Evolutionary conservation across 192 early-diverging fungal species (phyloP).

Genomic region (Umbelopsis sp.): DNA sequence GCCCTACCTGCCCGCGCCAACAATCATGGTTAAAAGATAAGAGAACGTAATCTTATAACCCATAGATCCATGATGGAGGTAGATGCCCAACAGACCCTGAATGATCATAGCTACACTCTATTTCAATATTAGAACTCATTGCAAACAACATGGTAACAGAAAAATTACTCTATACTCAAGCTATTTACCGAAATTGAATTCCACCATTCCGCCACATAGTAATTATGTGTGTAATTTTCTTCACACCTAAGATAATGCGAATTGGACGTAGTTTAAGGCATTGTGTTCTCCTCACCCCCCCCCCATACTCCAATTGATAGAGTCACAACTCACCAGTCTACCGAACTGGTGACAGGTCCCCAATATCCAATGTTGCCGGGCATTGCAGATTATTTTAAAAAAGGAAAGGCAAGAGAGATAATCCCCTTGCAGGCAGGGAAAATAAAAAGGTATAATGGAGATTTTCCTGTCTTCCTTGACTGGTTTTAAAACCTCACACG

Average conservation of each 20-base stretch:
- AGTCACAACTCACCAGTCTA: conserved; percentile 30
- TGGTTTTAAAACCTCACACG: too few species aligned
- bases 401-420: neutral
- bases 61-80: conserved; percentile 27
- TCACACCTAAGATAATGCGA: conserved; percentile 28
- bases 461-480: too few species aligned
- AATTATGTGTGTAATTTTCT: conserved; percentile 37
- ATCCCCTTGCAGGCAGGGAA: neutral
- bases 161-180: neutral
- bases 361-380: conserved; percentile 27
- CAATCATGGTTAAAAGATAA: conserved; percentile 33
- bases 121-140: neutral
- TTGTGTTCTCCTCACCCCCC: neutral
- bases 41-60: conserved; percentile 25
- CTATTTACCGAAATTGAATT: conserved; percentile 38
- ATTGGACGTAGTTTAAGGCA: neutral
- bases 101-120: conserved; percentile 37
- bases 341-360: conserved; percentile 37
- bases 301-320: neutral
- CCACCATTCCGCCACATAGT: conserved; percentile 41
- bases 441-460: neutral
- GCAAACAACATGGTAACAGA: neutral
- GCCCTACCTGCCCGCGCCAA: conserved; percentile 36
- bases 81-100: conserved; percentile 27
- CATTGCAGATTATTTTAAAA: conserved; percentile 3